A percentile compares a stretch with the other conserved stretches of the same genome.
Evolutionary conservation across 345 rosid genomes (phyloP).

Genomic region (Aurinia saxatilis): DNA sequence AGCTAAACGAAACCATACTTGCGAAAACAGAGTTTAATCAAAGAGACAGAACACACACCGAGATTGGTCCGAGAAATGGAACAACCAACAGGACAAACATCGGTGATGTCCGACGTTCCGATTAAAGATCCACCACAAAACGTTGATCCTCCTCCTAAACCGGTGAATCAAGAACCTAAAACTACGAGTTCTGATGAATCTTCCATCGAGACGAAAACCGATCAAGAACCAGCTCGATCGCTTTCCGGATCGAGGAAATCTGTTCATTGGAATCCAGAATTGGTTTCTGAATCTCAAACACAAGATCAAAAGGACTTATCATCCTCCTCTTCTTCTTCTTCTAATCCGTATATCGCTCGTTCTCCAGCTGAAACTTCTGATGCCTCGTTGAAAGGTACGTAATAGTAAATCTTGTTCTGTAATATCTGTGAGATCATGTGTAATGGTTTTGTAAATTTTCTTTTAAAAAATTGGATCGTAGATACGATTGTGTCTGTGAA

Average conservation of each 20-base stretch:
- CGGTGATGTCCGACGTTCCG: conserved; percentile 44
- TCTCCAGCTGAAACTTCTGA: conserved; percentile 33
- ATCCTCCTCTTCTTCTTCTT: conserved; percentile 7
- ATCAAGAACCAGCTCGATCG: conserved; percentile 18
- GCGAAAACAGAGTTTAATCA: background rate
- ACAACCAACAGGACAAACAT: conserved; percentile 34
- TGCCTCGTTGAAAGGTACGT: conserved; percentile 41
- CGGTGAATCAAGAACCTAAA: conserved; percentile 22
- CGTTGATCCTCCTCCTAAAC: conserved; percentile 19
- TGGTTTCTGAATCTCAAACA: conserved; percentile 42
- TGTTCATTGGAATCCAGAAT: conserved; percentile 64
- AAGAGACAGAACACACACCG: background rate
- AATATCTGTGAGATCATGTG: background rate
- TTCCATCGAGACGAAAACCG: conserved; percentile 10
- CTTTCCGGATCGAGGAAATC: conserved; percentile 41
- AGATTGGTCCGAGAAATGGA: conserved; percentile 32
- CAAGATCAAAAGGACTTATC: conserved; percentile 10
- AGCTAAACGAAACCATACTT: background rate
- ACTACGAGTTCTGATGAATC: conserved; percentile 24
- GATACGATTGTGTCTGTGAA: conserved; percentile 39
- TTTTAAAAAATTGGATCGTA: conserved; percentile 29
- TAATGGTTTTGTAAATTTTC: background rate
- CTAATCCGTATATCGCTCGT: conserved; percentile 46
- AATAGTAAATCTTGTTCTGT: background rate
- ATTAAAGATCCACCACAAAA: conserved; percentile 26